Conservation (phyloP, 768 basidiomycete genomes). For the Hebeloma cylindrosporum region DNA sequence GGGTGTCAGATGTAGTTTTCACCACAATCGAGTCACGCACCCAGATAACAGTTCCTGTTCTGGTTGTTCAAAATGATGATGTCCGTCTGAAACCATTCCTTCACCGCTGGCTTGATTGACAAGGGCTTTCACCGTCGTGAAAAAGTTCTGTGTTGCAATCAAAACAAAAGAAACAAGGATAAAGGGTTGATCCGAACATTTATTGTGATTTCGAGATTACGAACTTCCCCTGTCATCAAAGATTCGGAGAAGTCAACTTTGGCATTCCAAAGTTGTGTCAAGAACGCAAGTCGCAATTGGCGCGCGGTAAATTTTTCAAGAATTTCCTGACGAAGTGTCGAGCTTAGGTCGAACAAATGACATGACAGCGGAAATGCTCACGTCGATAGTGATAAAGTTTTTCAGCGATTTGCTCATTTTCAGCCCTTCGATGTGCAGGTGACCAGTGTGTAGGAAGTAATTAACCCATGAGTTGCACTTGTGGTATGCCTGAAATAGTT, state of each 20-base stretch:
- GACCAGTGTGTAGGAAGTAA: conserved; percentile 98
- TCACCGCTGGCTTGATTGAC: conserved; percentile 53
- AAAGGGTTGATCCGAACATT: conserved; percentile 58
- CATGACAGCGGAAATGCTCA: conserved; percentile 34
- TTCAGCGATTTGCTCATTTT: conserved; percentile 99
- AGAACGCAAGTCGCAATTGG: conserved; percentile 88
- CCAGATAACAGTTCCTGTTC: conserved; percentile 69
- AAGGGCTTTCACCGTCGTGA: conserved; percentile 82
- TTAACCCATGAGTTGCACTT: conserved; percentile 94
- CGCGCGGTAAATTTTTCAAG: conserved; percentile 79
- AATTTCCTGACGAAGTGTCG: conserved; percentile 61
- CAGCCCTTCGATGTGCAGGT: conserved; percentile 95
- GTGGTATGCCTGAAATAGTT: conserved; percentile 76
- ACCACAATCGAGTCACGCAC: conserved; percentile 38
- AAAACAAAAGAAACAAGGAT: conserved; percentile 9
- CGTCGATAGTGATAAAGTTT: conserved; percentile 97
- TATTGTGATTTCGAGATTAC: conserved; percentile 76
- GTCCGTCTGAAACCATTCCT: conserved; percentile 51
- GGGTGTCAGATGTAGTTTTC: conserved; percentile 15
- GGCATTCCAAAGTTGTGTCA: conserved; percentile 88
- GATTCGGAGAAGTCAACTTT: conserved; percentile 94
- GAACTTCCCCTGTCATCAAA: conserved; percentile 86
- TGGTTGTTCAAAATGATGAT: conserved; percentile 60
- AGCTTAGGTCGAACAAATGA: neutral
- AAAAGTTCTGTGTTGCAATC: conserved; percentile 76